Evolutionary conservation across 495 filamentous ascomycete genomes (phyloP), one percentile per base, ranked within the genome.

Genomic region (Aspergillus bridgeri): DNA sequence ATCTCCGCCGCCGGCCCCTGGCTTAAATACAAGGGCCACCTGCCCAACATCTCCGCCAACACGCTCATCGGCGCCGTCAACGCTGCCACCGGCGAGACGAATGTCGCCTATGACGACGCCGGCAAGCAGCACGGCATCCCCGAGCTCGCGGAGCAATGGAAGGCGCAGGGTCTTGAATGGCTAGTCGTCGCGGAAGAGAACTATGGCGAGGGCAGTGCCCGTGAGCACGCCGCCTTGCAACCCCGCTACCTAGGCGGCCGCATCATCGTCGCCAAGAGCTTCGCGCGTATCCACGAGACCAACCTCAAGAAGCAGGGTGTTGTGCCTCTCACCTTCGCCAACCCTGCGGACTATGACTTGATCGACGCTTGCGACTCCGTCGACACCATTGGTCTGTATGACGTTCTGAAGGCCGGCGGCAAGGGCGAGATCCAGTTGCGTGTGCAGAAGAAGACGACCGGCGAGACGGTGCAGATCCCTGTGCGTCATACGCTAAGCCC

Each of bases 291-390:
- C 72, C 94, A 98, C 76, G 95, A 98, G 81, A 96, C 94, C 18
- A 98, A 98, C 75, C 77, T 98, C 27, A 98, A 98, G 86, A 98
- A 98, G 80, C 94, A 98, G 78, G 94, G 94, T 57, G 88, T 98
- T 17, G 91, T 97, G 20, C 94, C 94, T 0, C 75, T 98, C 59
- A 95, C 89, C 0, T 96, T 98, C 65, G 89, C 75, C 2, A 80
- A 94, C 66, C 89, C 89, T 66, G 77, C 75, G n/a, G 95, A 98
- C 69, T 98, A 98, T 68, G 90, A 92, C 59, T 72, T 73, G 51
- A 86, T 98, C 48, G 75, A 80, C 33, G 90, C 90, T 1, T 89
- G 90, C 60, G 94, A 98, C 69, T 77, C 84, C 54, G 90, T 97
- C 27, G 76, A 73, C 7, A 96, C 92, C 0, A 81, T 89, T 21